Conservation (phyloP, 129 eudicot genomes). For the Flaveria sonorensis region DNA sequence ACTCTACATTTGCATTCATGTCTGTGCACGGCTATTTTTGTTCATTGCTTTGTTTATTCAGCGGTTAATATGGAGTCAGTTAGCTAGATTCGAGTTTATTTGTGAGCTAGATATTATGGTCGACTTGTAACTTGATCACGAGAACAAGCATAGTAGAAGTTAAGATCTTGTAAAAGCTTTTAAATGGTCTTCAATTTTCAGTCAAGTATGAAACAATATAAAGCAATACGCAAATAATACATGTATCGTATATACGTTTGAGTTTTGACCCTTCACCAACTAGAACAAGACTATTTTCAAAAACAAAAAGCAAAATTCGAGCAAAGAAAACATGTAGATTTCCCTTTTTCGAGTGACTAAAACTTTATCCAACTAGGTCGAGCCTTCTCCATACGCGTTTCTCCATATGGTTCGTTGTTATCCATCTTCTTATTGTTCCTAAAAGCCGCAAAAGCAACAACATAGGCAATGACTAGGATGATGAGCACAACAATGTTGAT, state of each 20-base stretch:
- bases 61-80: not conserved
- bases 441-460: constrained; percentile 78
- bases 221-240: not conserved
- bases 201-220: constrained; percentile 6
- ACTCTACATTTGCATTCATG: not conserved
- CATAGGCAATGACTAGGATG: constrained; percentile 74
- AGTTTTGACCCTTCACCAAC: not conserved
- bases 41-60: not conserved
- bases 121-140: too few relatives aligned
- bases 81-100: too few relatives aligned
- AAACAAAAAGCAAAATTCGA: constrained; percentile 4
- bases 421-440: constrained; percentile 84
- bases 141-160: too few relatives aligned
- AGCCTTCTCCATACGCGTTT: constrained; percentile 84
- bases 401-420: constrained; percentile 77
- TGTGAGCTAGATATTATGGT: too few relatives aligned
- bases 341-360: constrained; percentile 17
- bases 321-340: not conserved
- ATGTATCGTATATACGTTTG: constrained; percentile 8
- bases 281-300: not conserved
- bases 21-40: too few relatives aligned
- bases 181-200: not conserved
- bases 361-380: constrained; percentile 77
- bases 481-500: constrained; percentile 79
- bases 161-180: not conserved